Base-by-base conservation (phyloP, 805 yeast genomes). In the Pichia eremophila region DNA sequence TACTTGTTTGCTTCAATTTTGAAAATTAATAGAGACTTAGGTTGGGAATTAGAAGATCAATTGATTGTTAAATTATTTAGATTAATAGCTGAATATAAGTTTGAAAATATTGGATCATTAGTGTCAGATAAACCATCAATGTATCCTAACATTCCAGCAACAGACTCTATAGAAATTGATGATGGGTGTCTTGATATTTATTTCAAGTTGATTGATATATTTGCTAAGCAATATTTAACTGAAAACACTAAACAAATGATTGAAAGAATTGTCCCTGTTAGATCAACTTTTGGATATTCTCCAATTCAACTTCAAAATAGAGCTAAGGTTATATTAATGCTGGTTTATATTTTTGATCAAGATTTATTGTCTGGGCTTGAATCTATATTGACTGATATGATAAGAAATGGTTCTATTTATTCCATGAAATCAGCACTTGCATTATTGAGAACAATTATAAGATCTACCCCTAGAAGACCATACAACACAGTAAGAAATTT, bases 211-310 rank as follows among this genome's bases (percentile, higher is more conserved):
- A 45, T 66, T 38, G 51, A 50, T 4, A 48, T 58, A 0, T 64
- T 57, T 43, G 55, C 57, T 2, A 47, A 49, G 5, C 48, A 48
- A 10, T 58, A 46, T 45, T 39, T n/a, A 43, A 52, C 19, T 40
- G 46, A 5, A 50, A 52, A 28, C 43, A 51, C 46, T 25, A 46
- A 35, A 55, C 57, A 15, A 31, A 40, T 65, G 31, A 45, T 66
- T 18, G 70, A 66, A 32, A 64, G 64, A 40, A 49, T 67, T 19
- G 62, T 60, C 10, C 71, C 71, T 1, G 56, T 66, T 12, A 62
- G 66, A 17, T 57, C 60, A 22, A 52, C 63, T 11, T 49, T 53
- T 36, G 59, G 63, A 4, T 58, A 59, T 46, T 55, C 60, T 5
- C 22, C 53, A 4, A 38, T 41, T 1, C 52, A 62, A 4, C 47